Conservation (phyloP, 495 filamentous ascomycete genomes). For the Chaetomidium leptoderma region DNA sequence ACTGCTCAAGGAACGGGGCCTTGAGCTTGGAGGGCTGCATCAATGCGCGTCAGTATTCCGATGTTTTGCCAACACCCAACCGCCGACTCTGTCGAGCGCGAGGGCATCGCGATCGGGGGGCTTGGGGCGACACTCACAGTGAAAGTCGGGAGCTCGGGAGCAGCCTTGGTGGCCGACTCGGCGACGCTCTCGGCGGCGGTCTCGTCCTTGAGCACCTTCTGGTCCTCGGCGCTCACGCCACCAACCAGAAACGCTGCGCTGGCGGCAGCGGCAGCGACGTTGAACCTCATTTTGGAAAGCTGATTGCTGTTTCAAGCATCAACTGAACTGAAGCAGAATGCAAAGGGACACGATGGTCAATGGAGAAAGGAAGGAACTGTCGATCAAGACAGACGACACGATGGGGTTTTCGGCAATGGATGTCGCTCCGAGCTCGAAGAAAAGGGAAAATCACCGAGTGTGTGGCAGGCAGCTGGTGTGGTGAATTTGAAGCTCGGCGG, state of each 20-base stretch:
- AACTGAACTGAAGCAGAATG: slow-evolving; percentile 17
- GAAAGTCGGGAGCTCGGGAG: slow-evolving; percentile 70
- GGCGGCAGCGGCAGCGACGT: slow-evolving; percentile 66
- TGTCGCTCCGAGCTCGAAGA: slow-evolving; percentile 42
- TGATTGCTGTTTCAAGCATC: slow-evolving; percentile 21
- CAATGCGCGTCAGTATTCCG: slow-evolving; percentile 27
- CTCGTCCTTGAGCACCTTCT: slow-evolving; percentile 51
- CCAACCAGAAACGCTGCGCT: slow-evolving; percentile 66
- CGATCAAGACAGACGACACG: slow-evolving; percentile 24
- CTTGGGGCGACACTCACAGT: slow-evolving; percentile 58
- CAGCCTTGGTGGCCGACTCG: slow-evolving; percentile 55
- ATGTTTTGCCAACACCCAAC: neutral
- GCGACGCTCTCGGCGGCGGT: slow-evolving; percentile 37
- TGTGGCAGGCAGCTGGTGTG: slow-evolving; percentile 28
- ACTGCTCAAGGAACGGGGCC: slow-evolving; percentile 96
- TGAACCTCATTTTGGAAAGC: slow-evolving; percentile 61
- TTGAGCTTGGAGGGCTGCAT: slow-evolving; percentile 76
- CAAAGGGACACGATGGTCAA: neutral
- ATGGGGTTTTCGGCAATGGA: slow-evolving; percentile 27
- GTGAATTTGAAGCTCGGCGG: slow-evolving; percentile 34
- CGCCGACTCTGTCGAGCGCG: neutral
- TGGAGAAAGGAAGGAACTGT: slow-evolving; percentile 20
- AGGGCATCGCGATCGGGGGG: slow-evolving; percentile 15
- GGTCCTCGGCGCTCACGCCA: slow-evolving; percentile 68
- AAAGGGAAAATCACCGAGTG: slow-evolving; percentile 31